Percentiles rank a stretch among this genome's conserved stretches.
Evolutionary conservation across 2,329 filamentous ascomycete genomes (phyloP).

Genomic region (Xylaria sp.): DNA sequence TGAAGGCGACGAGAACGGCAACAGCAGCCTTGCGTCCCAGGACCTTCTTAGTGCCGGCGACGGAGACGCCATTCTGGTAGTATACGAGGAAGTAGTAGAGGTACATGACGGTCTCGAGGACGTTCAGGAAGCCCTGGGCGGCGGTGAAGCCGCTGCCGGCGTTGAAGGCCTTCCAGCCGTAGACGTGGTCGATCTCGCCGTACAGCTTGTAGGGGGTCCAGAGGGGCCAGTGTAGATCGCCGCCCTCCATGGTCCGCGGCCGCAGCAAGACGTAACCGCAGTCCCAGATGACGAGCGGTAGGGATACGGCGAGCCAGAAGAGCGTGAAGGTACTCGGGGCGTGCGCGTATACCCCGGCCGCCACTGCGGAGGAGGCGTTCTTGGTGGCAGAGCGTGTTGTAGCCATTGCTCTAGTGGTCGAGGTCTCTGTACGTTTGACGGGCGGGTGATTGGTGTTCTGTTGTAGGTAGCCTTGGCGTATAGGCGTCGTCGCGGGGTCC

Average conservation of each 20-base stretch:
- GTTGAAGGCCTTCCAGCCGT: constrained; percentile 76
- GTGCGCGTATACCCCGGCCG: constrained; percentile 49
- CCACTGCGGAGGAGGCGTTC: constrained; percentile 12
- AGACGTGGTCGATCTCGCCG: constrained; percentile 78
- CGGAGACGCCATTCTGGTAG: constrained; percentile 29
- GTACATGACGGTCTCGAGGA: constrained; percentile 71
- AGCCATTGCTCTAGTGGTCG: constrained; percentile 34
- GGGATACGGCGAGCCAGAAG: constrained; percentile 74
- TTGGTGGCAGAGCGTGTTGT: constrained; percentile 40
- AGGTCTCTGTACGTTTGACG: background rate
- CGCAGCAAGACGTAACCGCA: constrained; percentile 78
- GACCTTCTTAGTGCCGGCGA: constrained; percentile 43
- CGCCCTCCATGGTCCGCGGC: constrained; percentile 82
- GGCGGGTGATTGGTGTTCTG: background rate
- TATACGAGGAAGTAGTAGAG: constrained; percentile 56
- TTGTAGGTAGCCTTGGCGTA: too few relatives aligned
- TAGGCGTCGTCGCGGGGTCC: too few relatives aligned
- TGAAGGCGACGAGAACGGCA: constrained; percentile 56
- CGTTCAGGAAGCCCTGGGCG: constrained; percentile 74
- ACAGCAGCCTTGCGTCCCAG: constrained; percentile 51
- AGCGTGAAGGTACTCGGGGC: constrained; percentile 55
- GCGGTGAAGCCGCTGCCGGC: constrained; percentile 74
- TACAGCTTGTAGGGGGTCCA: constrained; percentile 83
- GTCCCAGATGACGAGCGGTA: constrained; percentile 85
- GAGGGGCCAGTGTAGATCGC: constrained; percentile 71